Base-by-base conservation (phyloP, 768 basidiomycete genomes). In the Auriculariales sp. region DNA sequence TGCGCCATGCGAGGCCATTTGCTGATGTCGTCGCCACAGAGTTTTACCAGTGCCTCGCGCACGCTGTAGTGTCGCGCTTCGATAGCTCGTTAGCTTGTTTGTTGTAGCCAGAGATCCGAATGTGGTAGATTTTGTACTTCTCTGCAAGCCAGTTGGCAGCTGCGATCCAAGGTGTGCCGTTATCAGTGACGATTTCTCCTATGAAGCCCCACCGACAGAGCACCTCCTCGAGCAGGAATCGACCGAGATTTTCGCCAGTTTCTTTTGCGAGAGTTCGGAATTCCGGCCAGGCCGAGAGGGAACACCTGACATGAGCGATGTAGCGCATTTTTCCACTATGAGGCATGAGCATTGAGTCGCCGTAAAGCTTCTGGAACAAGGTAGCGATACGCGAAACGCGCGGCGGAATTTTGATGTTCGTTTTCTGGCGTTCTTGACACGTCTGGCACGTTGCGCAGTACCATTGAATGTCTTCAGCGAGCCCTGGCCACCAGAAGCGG, bases 71-170 rank as follows among this genome's bases (percentile, higher is more conserved):
- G 67, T 24, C 44, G 25, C 27, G 55, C 35, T 12, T 73, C 64
- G 0, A 71, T 57, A 1, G 64, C 51, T 0, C 72, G 17, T 74
- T 72, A 0, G 67, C 66, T 1, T 57, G 61, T 0, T 65, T 71
- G 49, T 73, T 73, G 56, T 72, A 73, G 0, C 62, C 56, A 0
- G 64, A 69, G 1, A 73, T 70, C 0, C 58, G 52, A 10, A 73
- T 71, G 25, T 46, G 46, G 1, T 42, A 0, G 2, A 55, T 50
- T 35, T 49, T 24, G 33, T 55, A 50, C 11, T 48, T 46, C 0
- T 46, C 28, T 15, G 39, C 28, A 3, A 59, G 49, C 3, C 33
- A 45, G 2, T 34, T 46, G 14, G 56, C 22, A 10, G 49, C 57
- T 27, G 45, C 49, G 19, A 55, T n/a, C 11, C 47, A 45, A 0